Percentiles rank a stretch among this genome's conserved stretches.
Evolutionary conservation across 345 rosid genomes (phyloP).

Genomic region (Alliaria petiolata): DNA sequence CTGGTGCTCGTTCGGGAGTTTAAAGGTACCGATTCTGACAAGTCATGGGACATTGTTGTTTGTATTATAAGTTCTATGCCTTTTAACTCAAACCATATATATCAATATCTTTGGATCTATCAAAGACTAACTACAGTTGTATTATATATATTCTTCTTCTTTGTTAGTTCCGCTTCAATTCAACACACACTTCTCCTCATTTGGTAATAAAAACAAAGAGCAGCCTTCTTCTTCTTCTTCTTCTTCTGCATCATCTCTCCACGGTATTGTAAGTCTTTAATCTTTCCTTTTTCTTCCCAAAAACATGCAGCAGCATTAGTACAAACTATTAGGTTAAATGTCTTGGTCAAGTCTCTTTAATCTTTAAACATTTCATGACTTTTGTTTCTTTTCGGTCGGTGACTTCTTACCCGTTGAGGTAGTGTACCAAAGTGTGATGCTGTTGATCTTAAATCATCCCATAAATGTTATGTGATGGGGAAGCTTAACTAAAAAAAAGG

Average conservation of each 20-base stretch:
- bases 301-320: no score
- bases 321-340: not conserved
- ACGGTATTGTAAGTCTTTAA: slow-evolving; percentile 1
- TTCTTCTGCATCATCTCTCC: not conserved
- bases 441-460: slow-evolving; percentile 1
- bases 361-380: not conserved
- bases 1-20: slow-evolving; percentile 33
- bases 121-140: slow-evolving; percentile 2
- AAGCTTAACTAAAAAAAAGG: slow-evolving; percentile 5
- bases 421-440: not conserved
- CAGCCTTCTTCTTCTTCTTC: slow-evolving; percentile 15
- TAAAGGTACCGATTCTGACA: slow-evolving; percentile 28
- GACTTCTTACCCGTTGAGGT: not conserved
- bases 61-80: slow-evolving; percentile 19
- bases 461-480: slow-evolving; percentile 15
- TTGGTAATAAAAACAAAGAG: slow-evolving; percentile 22
- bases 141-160: slow-evolving; percentile 10
- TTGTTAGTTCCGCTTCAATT: not conserved
- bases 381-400: not conserved
- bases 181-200: slow-evolving; percentile 11
- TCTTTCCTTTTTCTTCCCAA: no score
- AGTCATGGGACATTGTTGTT: slow-evolving; percentile 33
- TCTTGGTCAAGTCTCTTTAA: not conserved
- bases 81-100: slow-evolving; percentile 18
- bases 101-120: slow-evolving; percentile 8